phyloP scores from a whole-genome alignment of 768 basidiomycete genomes.

The Amanita fuliginea region DNA sequence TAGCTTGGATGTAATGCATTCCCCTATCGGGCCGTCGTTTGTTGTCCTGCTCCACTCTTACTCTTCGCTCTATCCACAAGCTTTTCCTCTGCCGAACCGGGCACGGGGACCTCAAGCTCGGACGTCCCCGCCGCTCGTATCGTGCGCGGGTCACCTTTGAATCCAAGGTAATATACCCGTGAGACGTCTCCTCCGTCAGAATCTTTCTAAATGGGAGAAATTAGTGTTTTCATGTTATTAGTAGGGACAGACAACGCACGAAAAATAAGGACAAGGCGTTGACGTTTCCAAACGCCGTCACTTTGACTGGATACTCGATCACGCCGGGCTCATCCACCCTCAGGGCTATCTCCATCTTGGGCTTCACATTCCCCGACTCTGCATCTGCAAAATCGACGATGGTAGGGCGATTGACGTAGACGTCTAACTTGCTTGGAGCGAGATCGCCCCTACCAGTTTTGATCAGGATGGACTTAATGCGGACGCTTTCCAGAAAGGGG shows the following conservation, averaged over 20 bases:
- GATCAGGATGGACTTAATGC: slow-evolving; percentile 61
- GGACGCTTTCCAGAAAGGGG: slow-evolving; percentile 71
- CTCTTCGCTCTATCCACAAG: slow-evolving; percentile 49
- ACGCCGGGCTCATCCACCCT: slow-evolving; percentile 59
- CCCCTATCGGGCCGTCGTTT: slow-evolving; percentile 13
- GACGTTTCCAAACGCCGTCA: slow-evolving; percentile 67
- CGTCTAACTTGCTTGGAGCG: slow-evolving; percentile 64
- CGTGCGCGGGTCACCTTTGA: slow-evolving; percentile 61
- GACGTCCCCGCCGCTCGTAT: slow-evolving; percentile 43
- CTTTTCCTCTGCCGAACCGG: slow-evolving; percentile 64
- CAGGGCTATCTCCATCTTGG: slow-evolving; percentile 62
- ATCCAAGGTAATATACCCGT: slow-evolving; percentile 71
- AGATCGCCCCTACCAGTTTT: slow-evolving; percentile 73
- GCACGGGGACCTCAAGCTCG: slow-evolving; percentile 69
- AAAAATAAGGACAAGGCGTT: slow-evolving; percentile 70
- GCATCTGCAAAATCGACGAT: slow-evolving; percentile 74
- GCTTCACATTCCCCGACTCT: slow-evolving; percentile 39
- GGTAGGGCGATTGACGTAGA: slow-evolving; percentile 63
- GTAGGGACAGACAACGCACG: slow-evolving; percentile 51
- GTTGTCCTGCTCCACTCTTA: slow-evolving; percentile 48
- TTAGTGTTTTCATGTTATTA: too few relatives aligned
- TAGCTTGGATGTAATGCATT: background rate
- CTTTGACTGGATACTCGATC: slow-evolving; percentile 68
- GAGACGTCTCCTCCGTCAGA: slow-evolving; percentile 54
- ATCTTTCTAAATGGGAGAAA: slow-evolving; percentile 36